Evolutionary conservation across 805 yeast species (phyloP).

Genomic region (Saccharomycopsis capsularis): DNA sequence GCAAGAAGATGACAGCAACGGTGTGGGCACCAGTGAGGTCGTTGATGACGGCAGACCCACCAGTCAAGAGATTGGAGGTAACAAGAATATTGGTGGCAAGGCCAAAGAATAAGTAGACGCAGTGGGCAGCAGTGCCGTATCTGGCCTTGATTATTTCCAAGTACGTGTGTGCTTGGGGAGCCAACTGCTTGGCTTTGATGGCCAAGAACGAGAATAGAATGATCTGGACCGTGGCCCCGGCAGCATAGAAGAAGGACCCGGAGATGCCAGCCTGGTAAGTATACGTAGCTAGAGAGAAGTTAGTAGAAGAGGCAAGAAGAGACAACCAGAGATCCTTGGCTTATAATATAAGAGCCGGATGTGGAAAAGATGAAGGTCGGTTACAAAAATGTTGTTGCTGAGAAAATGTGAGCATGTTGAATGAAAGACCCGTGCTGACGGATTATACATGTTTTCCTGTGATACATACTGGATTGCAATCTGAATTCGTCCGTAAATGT

Average conservation of each 20-base stretch:
- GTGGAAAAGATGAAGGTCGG: too few species aligned
- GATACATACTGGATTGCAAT: too few species aligned
- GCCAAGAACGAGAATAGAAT: constrained; percentile 81
- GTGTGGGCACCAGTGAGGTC: constrained; percentile 79
- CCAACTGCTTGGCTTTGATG: constrained; percentile 79
- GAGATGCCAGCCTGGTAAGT: constrained; percentile 71
- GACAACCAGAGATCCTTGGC: too few species aligned
- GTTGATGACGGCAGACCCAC: constrained; percentile 78
- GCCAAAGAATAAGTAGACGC: constrained; percentile 68
- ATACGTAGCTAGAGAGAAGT: constrained; percentile 64
- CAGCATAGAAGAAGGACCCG: constrained; percentile 80
- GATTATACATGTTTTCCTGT: too few species aligned
- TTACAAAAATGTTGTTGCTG: too few species aligned
- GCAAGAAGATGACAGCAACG: constrained; percentile 72
- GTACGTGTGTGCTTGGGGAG: constrained; percentile 90
- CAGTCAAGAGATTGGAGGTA: constrained; percentile 86
- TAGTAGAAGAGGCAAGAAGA: too few species aligned
- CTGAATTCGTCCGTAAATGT: too few species aligned
- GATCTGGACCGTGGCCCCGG: constrained; percentile 89
- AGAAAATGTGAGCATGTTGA: too few species aligned
- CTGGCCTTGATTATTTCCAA: constrained; percentile 76
- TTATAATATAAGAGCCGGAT: too few species aligned
- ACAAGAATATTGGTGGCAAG: constrained; percentile 83
- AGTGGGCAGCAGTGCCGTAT: constrained; percentile 73
- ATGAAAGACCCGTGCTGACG: too few species aligned